Evolutionary conservation across 371 early-diverging fungal genomes (phyloP).

Genomic region (Phascolomyces articulosus): DNA sequence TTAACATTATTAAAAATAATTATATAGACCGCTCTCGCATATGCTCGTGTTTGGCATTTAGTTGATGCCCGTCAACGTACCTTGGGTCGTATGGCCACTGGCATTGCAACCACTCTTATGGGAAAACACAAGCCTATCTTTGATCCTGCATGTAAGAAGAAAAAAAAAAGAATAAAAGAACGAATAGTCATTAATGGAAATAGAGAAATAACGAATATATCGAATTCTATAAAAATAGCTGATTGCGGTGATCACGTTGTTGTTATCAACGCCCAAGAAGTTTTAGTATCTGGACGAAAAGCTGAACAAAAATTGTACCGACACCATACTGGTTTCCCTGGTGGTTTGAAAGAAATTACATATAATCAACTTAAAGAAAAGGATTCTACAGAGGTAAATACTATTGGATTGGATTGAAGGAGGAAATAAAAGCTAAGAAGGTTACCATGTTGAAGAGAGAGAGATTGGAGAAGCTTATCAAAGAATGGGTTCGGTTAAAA

Average conservation of each 20-base stretch:
- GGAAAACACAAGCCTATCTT: slow-evolving; percentile 98
- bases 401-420: not conserved
- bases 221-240: slow-evolving; percentile 45
- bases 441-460: too few species aligned
- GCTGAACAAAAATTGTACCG: slow-evolving; percentile 87
- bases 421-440: too few species aligned
- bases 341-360: slow-evolving; percentile 86
- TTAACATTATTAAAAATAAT: too few species aligned
- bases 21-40: slow-evolving; percentile 85
- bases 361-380: slow-evolving; percentile 77
- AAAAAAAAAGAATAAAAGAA: not conserved
- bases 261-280: slow-evolving; percentile 90
- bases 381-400: slow-evolving; percentile 75
- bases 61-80: slow-evolving; percentile 92
- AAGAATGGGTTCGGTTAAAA: too few species aligned
- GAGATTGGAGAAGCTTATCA: too few species aligned
- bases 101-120: slow-evolving; percentile 92
- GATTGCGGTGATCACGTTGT: slow-evolving; percentile 99
- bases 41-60: slow-evolving; percentile 94
- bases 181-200: not conserved
- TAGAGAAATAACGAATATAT: not conserved
- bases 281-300: slow-evolving; percentile 88
- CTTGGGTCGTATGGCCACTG: slow-evolving; percentile 87
- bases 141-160: slow-evolving; percentile 81
- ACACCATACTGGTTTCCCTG: slow-evolving; percentile 90